These are phyloP conservation scores for Friedmanniomyces simplex DNA, from an alignment of 495 filamentous ascomycete genomes.

Conservation along the genomic window DNA sequence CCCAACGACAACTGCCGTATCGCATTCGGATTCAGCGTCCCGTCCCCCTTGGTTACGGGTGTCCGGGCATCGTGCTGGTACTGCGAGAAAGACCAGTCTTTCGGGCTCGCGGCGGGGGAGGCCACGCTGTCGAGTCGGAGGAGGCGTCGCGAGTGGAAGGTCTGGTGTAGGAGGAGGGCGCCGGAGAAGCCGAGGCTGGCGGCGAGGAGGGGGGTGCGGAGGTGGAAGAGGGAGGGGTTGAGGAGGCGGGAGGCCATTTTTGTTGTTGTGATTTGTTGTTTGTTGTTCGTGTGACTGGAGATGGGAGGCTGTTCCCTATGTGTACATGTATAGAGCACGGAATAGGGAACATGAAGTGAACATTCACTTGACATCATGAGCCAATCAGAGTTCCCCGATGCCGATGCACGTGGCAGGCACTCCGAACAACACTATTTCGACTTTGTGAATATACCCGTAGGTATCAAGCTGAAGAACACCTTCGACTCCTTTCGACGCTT, in stretches of 20 bases:
- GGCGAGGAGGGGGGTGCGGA: constrained; percentile 16
- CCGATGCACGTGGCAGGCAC: no score
- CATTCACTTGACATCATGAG: no score
- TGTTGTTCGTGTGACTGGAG: no score
- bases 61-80: constrained; percentile 22
- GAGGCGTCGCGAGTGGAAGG: constrained; percentile 6
- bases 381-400: no score
- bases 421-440: no score
- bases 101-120: constrained; percentile 4
- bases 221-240: constrained; percentile 19
- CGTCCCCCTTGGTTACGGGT: constrained; percentile 18
- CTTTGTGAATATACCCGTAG: no score
- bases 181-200: constrained; percentile 14
- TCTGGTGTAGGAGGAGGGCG: constrained; percentile 9
- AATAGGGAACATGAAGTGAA: no score
- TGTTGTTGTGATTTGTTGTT: no score
- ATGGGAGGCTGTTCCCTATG: no score
- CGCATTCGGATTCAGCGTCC: constrained; percentile 17
- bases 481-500: no score
- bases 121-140: constrained; percentile 19
- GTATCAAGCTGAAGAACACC: no score
- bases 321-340: no score
- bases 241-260: constrained; percentile 24
- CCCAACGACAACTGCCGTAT: constrained; percentile 27
- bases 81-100: constrained; percentile 26